Percentiles rank a stretch among this genome's conserved stretches.
Evolutionary conservation across 495 filamentous ascomycete species (phyloP).

Genomic region (Viridothelium virens): DNA sequence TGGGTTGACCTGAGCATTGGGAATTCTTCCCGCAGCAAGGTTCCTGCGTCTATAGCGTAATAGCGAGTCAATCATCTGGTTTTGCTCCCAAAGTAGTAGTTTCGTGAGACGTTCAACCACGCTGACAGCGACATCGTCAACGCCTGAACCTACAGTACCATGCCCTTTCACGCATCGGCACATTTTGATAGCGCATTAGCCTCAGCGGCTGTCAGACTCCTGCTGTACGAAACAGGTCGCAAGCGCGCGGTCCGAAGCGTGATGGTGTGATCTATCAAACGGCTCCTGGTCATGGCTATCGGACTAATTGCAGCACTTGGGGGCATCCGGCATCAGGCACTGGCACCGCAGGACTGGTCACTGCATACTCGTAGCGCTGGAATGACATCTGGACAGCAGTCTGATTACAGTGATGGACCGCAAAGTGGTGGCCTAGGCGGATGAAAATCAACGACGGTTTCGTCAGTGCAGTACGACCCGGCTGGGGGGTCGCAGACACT

Average conservation of each 20-base stretch:
- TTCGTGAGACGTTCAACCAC: background rate
- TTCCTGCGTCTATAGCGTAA: background rate
- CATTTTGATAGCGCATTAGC: background rate
- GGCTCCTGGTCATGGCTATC: background rate
- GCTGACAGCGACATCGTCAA: too few relatives aligned
- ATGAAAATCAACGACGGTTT: background rate
- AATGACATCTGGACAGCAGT: background rate
- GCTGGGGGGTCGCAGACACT: background rate
- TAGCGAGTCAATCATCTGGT: background rate
- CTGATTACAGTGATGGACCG: constrained; percentile 2
- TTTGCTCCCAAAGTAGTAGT: background rate
- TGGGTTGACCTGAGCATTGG: background rate
- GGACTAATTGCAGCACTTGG: too few relatives aligned
- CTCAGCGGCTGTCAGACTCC: background rate
- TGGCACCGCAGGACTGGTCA: background rate
- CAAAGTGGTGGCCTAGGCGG: background rate
- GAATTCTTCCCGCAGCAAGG: background rate
- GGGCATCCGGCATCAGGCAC: background rate
- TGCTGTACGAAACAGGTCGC: background rate
- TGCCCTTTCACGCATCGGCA: background rate
- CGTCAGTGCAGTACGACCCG: background rate
- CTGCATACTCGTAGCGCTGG: constrained; percentile 1
- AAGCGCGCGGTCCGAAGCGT: background rate
- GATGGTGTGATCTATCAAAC: background rate
- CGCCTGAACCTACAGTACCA: too few relatives aligned